Percentiles rank a stretch among this genome's conserved stretches.
Conservation (phyloP, 192 early-diverging fungal genomes). For the Coemansia sp. region DNA sequence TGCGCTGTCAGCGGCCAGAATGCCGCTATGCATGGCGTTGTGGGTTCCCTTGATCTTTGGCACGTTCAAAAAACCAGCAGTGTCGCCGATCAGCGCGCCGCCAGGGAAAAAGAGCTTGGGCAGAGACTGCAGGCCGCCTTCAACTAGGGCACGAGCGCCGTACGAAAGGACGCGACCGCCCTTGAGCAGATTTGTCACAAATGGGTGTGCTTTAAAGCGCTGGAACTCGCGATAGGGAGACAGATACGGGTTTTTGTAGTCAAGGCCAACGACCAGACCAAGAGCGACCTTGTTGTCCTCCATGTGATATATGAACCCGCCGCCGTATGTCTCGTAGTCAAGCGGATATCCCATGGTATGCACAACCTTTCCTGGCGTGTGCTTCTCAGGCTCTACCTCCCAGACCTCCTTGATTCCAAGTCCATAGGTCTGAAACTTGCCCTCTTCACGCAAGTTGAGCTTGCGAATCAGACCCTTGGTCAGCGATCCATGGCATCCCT, state of each 20-base stretch:
- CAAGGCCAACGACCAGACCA: constrained; percentile 88
- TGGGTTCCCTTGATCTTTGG: constrained; percentile 99
- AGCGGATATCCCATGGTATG: constrained; percentile 94
- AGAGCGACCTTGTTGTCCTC: constrained; percentile 83
- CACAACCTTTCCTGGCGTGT: constrained; percentile 73
- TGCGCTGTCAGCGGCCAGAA: constrained; percentile 90
- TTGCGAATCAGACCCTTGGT: constrained; percentile 87
- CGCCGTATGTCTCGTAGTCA: constrained; percentile 88
- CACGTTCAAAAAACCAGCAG: constrained; percentile 95
- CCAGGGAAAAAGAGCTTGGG: constrained; percentile 94
- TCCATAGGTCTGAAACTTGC: constrained; percentile 89
- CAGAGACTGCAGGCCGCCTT: constrained; percentile 94
- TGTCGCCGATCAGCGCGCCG: constrained; percentile 91
- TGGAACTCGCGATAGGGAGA: constrained; percentile 98
- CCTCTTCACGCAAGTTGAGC: constrained; percentile 85
- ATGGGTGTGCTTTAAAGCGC: constrained; percentile 92
- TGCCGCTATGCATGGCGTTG: constrained; percentile 98
- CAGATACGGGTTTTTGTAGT: constrained; percentile 94
- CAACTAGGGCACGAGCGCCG: constrained; percentile 94
- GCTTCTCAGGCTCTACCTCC: constrained; percentile 87
- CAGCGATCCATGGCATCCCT: constrained; percentile 96
- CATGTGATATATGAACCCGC: constrained; percentile 95
- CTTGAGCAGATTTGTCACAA: constrained; percentile 75
- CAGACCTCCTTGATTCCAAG: constrained; percentile 98
- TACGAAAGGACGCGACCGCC: constrained; percentile 90